Evolutionary conservation across 352 stramenopile genomes (phyloP), one percentile per base, ranked within the genome.

Genomic region (Globisporangium orthogonon): DNA sequence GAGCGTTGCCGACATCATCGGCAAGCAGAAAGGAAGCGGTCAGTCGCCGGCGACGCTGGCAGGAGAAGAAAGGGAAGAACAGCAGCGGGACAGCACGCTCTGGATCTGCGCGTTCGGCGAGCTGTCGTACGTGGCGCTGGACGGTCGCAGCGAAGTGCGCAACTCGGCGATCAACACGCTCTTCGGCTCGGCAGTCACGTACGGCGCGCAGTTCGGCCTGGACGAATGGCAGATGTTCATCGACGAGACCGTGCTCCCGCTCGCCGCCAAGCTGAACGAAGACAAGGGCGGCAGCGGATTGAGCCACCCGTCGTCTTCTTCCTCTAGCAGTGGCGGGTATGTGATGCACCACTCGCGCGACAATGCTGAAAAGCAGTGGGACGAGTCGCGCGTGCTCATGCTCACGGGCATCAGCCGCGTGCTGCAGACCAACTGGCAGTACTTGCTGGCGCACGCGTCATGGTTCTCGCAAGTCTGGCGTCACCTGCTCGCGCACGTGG

Each of bases 91-190:
- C 15, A 58, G 61, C 7, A 70, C 62, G 0, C 70, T 84, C 31
- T 93, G 78, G 83, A 70, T 62, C 17, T 93, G 57, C 59, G 77
- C 77, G 37, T 93, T 96, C 54, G 66, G 67, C 3, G 83, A 97
- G 52, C 82, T 97, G 11, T 76, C 77, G n/a, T 73, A 78, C 14
- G 81, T 99, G 3, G 86, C 95, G 9, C 67, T 97, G 28, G 96
- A 99, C 58, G 77, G 83, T 31, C 83, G 97, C 46, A 84, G 90
- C 0, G 95, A 99, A 70, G 91, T 98, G 56, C 76, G 96, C 53
- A 99, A 98, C 70, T 98, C 94, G 63, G 88, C 96, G 17, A 93
- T 99, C 39, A 98, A 98, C 61, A 98, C 97, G 14, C 74, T 99
- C 1, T 98, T 98, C 67, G 97, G 94, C n/a, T 97, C 91, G 2